These are phyloP conservation scores for Pleodorina starrii DNA, from an alignment of 139 green algal species.

Conservation along the genomic window DNA sequence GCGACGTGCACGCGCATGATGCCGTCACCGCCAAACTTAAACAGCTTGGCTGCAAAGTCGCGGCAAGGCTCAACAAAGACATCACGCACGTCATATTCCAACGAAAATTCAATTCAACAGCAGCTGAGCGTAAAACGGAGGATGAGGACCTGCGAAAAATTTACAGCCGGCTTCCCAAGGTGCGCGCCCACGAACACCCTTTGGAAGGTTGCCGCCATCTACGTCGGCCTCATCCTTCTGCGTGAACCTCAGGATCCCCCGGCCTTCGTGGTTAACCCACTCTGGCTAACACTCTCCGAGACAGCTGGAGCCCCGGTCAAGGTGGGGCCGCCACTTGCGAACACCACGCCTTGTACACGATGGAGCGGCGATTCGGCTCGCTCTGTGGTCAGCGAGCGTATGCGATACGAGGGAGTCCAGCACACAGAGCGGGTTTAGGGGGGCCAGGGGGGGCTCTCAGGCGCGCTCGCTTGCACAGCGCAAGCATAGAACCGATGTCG, in stretches of 20 bases:
- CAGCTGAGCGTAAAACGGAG: slow-evolving; percentile 44
- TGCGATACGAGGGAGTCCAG: no score
- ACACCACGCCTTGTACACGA: no score
- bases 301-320: slow-evolving; percentile 29
- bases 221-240: no score
- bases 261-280: slow-evolving; percentile 49
- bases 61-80: slow-evolving; percentile 57
- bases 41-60: slow-evolving; percentile 42
- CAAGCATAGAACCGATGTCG: no score
- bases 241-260: no score
- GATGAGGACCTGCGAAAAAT: slow-evolving; percentile 50
- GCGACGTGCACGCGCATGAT: neutral
- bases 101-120: slow-evolving; percentile 38
- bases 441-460: no score
- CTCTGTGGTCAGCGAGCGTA: no score
- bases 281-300: slow-evolving; percentile 59
- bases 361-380: no score
- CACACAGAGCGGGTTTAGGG: no score
- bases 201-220: no score
- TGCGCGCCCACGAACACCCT: neutral
- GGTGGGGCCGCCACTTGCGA: no score
- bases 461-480: no score
- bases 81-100: slow-evolving; percentile 68
- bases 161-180: slow-evolving; percentile 53
- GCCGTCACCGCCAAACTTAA: slow-evolving; percentile 44